phyloP scores from a whole-genome alignment of 768 basidiomycete genomes.

The Amanita rimosa region DNA sequence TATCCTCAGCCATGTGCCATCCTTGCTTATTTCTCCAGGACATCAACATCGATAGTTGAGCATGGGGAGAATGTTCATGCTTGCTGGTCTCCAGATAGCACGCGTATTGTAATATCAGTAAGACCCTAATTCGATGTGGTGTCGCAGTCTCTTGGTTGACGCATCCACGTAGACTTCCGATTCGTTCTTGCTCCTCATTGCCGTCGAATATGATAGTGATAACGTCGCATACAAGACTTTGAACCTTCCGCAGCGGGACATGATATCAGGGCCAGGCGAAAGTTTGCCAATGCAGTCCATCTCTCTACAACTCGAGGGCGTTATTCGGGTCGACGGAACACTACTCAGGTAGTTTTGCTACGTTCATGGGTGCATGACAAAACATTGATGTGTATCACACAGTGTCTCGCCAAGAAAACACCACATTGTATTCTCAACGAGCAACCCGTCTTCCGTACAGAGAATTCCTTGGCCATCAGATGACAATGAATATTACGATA shows the following conservation, averaged over 20 bases:
- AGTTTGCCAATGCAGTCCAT: conserved; percentile 59
- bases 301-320: conserved; percentile 66
- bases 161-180: conserved; percentile 51
- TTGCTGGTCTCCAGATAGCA: conserved; percentile 79
- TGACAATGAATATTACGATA: conserved; percentile 26
- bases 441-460: conserved; percentile 65
- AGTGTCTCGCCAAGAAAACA: conserved; percentile 70
- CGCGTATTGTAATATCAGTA: conserved; percentile 72
- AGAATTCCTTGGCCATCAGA: conserved; percentile 75
- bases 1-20: conserved; percentile 52
- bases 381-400: conserved; percentile 2
- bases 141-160: not conserved
- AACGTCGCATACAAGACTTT: conserved; percentile 39
- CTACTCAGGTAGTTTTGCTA: conserved; percentile 45
- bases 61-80: conserved; percentile 74
- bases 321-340: conserved; percentile 66
- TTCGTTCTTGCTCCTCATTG: conserved; percentile 70
- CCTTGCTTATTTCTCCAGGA: conserved; percentile 64
- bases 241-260: conserved; percentile 50
- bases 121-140: conserved; percentile 12
- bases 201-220: conserved; percentile 45
- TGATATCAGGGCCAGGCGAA: conserved; percentile 76
- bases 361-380: not conserved
- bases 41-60: conserved; percentile 62
- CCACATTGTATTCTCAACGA: conserved; percentile 65